phyloP scores from a whole-genome alignment of 2,329 filamentous ascomycete species.

The Nemania bipapillata region DNA sequence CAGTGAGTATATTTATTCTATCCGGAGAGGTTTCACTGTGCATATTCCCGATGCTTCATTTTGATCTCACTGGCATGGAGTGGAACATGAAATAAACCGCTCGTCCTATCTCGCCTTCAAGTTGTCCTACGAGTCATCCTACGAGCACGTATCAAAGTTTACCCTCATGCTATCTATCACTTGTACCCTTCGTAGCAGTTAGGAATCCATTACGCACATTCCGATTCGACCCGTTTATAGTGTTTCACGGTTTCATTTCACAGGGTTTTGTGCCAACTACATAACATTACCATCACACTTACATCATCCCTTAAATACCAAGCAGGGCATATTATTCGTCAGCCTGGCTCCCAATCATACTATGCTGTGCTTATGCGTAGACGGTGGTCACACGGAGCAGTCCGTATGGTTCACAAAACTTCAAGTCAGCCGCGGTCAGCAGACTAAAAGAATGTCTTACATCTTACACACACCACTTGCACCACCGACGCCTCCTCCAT shows the following conservation, averaged over 20 bases:
- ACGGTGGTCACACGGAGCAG: not conserved
- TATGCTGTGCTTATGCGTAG: not conserved
- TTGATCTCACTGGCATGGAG: too few relatives aligned
- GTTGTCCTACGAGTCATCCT: not conserved
- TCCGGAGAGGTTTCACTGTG: too few relatives aligned
- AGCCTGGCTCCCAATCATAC: not conserved
- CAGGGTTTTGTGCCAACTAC: too few relatives aligned
- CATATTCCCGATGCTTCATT: too few relatives aligned
- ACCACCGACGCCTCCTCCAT: conserved; percentile 1
- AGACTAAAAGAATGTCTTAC: not conserved
- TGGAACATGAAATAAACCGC: too few relatives aligned
- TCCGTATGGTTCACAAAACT: not conserved
- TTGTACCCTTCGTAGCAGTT: not conserved
- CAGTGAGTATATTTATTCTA: too few relatives aligned
- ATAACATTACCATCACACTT: not conserved
- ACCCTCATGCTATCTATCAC: not conserved
- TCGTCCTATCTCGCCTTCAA: too few relatives aligned
- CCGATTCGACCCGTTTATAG: not conserved
- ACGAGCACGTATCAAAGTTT: not conserved
- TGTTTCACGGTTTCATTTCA: not conserved
- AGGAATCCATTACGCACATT: not conserved
- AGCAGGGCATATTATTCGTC: not conserved
- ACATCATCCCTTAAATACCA: not conserved
- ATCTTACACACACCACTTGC: too few relatives aligned
- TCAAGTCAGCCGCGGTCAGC: not conserved